Evolutionary conservation across 257 asterid genomes (phyloP).

Genomic region (Nicotiana tabacum): DNA sequence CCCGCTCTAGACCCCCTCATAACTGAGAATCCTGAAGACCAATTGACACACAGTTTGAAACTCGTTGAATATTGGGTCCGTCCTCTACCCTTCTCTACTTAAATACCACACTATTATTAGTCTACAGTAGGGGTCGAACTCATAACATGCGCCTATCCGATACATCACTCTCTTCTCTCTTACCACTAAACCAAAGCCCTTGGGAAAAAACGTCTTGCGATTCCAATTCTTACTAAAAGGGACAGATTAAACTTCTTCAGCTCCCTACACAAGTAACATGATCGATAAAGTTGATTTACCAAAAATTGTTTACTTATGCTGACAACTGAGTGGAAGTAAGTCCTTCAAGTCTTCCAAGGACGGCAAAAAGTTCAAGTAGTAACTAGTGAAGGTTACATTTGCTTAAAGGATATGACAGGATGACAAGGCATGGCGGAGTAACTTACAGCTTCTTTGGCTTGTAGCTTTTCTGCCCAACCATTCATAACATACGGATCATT

Average conservation of each 20-base stretch:
- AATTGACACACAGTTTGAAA: not conserved
- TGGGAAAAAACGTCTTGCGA: not conserved
- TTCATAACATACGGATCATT: constrained; percentile 82
- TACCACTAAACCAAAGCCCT: not conserved
- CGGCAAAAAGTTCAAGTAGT: not conserved
- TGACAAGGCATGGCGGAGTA: not conserved
- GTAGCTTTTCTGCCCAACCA: constrained; percentile 93
- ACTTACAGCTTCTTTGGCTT: constrained; percentile 87
- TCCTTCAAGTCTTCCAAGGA: not conserved
- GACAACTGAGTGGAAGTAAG: not conserved
- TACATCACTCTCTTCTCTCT: not conserved
- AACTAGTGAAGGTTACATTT: not conserved
- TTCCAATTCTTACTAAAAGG: not conserved
- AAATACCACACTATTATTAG: not conserved
- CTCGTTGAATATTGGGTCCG: not conserved
- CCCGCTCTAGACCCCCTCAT: not conserved
- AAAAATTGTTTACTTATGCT: not conserved
- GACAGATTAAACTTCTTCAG: not conserved
- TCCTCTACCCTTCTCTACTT: not conserved
- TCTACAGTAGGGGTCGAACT: not conserved
- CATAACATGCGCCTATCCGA: not conserved
- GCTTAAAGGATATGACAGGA: not conserved
- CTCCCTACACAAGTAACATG: not conserved
- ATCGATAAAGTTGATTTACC: not conserved
- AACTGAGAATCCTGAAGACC: not conserved